Conservation (phyloP, 768 basidiomycete genomes). For the Guyanaporus albipodus region DNA sequence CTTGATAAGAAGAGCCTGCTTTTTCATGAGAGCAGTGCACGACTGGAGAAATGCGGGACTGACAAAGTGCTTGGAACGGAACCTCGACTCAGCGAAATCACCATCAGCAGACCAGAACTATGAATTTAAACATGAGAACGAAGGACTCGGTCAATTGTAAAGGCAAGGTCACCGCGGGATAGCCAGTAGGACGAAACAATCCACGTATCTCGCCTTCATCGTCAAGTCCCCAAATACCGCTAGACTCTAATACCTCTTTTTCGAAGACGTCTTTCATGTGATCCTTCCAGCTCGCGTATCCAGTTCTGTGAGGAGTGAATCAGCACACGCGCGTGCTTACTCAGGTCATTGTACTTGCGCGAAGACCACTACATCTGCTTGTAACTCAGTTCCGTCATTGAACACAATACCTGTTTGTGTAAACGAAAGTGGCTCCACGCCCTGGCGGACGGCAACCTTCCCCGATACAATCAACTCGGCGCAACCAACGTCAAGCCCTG, state of each 20-base stretch:
- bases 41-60: not conserved
- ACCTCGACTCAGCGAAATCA: constrained; percentile 1
- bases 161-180: constrained; percentile 1
- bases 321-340: too few species aligned
- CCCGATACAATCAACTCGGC: constrained; percentile 2
- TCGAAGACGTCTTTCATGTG: constrained; percentile 2
- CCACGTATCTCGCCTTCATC: constrained; percentile 4
- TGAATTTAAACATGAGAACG: not conserved
- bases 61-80: constrained; percentile 5
- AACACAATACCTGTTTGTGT: not conserved
- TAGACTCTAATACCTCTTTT: not conserved
- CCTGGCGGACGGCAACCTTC: not conserved
- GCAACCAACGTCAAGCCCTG: constrained; percentile 6
- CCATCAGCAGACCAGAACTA: constrained; percentile 6
- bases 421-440: constrained; percentile 4
- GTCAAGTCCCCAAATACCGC: too few species aligned
- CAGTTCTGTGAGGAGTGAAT: not conserved
- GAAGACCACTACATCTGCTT: constrained; percentile 3
- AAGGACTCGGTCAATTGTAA: too few species aligned
- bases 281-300: constrained; percentile 5
- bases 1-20: constrained; percentile 5
- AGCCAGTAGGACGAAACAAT: constrained; percentile 2
- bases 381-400: not conserved
- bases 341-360: not conserved
- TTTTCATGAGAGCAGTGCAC: too few species aligned